Conservation (phyloP, 140 eudicot species). For the Artemisia princeps region DNA sequence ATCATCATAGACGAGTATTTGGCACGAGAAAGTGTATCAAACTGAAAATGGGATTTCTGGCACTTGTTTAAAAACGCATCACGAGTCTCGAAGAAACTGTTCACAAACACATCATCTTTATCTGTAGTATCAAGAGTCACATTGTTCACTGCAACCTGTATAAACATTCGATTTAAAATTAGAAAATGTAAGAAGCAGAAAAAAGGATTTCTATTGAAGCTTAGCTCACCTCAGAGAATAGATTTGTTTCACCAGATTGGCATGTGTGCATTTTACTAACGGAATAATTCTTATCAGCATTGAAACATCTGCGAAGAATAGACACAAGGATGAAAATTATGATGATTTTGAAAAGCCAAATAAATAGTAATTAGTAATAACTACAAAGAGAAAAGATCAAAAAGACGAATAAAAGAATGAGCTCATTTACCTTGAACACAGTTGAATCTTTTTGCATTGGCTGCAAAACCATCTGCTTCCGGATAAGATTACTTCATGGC, state of each 20-base stretch:
- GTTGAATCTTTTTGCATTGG: slow-evolving; percentile 56
- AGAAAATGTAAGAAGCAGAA: neutral
- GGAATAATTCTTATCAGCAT: slow-evolving; percentile 23
- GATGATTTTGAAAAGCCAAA: slow-evolving; percentile 15
- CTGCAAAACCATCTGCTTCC: slow-evolving; percentile 63
- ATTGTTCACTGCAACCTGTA: slow-evolving; percentile 48
- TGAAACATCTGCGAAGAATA: slow-evolving; percentile 48
- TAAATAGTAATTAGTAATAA: neutral
- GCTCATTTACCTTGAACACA: slow-evolving; percentile 57
- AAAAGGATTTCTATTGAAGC: slow-evolving; percentile 1
- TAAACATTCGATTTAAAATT: slow-evolving; percentile 6
- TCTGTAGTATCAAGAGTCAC: slow-evolving; percentile 59
- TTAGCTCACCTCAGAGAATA: slow-evolving; percentile 50
- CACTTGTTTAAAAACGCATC: slow-evolving; percentile 62
- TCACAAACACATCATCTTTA: slow-evolving; percentile 45
- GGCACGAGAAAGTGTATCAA: slow-evolving; percentile 71
- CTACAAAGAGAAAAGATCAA: neutral
- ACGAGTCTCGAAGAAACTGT: slow-evolving; percentile 53
- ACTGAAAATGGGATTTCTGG: slow-evolving; percentile 62
- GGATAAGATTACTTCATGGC: slow-evolving; percentile 60
- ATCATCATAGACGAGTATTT: slow-evolving; percentile 91
- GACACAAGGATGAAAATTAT: neutral
- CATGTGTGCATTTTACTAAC: slow-evolving; percentile 41
- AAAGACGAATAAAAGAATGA: neutral
- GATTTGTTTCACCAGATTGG: slow-evolving; percentile 50